Base-by-base conservation (phyloP, 352 stramenopile species). In the Phytophthora pseudosyringae region DNA sequence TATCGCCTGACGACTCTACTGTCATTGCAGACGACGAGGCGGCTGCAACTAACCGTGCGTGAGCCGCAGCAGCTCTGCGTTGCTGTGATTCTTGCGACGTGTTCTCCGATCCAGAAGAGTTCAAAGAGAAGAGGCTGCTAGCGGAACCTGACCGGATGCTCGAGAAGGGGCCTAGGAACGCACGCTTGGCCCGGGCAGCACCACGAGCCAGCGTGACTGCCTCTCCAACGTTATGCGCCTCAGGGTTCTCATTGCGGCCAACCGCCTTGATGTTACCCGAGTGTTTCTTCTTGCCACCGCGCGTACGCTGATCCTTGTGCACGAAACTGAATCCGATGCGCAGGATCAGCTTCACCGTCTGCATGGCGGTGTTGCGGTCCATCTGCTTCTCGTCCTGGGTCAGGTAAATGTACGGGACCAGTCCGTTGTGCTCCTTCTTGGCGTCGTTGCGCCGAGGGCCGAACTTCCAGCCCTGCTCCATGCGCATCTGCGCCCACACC, bases 281-380 rank as follows among this genome's bases (percentile, higher is more conserved):
- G 40, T 71, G 56, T 26, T 82, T 84, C 53, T 76, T 77, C 61
- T 73, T 76, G 35, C 64, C 51, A 12, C 58, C 53, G 16, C 72
- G 74, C 10, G 72, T 64, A 33, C 73, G 50, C 50, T 89, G 74
- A 70, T 92, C 77, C 40, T 81, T 83, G 60, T 89, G 84, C 40
- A 78, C 76, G 32, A 93, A 89, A 18, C 57, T 66, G 52, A 89
- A 93, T 6, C 84, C 84, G 50, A 83, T 90, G 53, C 81, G 79
- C 53, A 91, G 49, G 32, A 93, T 93, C 35, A 89, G 46, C 62
- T 93, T 93, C 11, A 91, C 79, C 5, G 84, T 91, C 62, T 93
- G 82, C 76, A 93, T 81, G 25, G 83, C 83, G n/a, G 83, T 94
- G 57, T 94, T 92, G 45, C 85, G 79, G 50, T 94, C 83, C 85